Evolutionary conservation across 2,329 filamentous ascomycete genomes (phyloP), one percentile per base, ranked within the genome.

Genomic region (Leptographium galeiforme): DNA sequence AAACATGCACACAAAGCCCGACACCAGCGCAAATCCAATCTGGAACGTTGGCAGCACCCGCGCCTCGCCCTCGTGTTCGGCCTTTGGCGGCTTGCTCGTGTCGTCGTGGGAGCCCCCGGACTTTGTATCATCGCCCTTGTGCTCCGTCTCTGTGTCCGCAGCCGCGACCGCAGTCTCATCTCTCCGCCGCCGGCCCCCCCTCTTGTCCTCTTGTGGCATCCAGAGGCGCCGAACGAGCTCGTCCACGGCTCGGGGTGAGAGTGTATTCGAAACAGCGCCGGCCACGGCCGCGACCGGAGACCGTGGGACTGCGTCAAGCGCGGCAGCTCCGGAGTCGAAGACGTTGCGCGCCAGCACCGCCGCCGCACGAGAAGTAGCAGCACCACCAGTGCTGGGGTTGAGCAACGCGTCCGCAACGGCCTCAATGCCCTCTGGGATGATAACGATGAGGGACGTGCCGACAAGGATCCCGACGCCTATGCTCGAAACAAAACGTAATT

Each of bases 1-100:
- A 64, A 95, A 97, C 93, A 98, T 98, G 59, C 96, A 77, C 54
- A 95, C 82, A 68, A 97, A 98, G 13, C 93, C 93, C 16, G 87
- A 72, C 53, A 95, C 81, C 51, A 98, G 73, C 2, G 90, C 88
- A 52, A 97, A 75, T 6, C 93, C 93, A 55, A 98, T 86, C 69
- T 87, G 93, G 59, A 84, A 81, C 0, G 78, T 74, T 66, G 89
- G 78, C 72, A 80, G 67, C 8, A 54, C 50, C 48, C 36, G 41
- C 33, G 50, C 43, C n/a, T 70, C 63, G 33, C 74, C 67, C 44
- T 66, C 59, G 48, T 72, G 64, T 7, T 57, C 39, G 12, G 4
- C 3, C 3, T 51, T 40, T 16, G 8, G n/a, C 33, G 12, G 18
- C 18, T 38, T 25, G 5, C 11, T 11, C 25, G n/a, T 39, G 2